phyloP scores from a whole-genome alignment of 768 basidiomycete genomes.

The Mycena haematopus region DNA sequence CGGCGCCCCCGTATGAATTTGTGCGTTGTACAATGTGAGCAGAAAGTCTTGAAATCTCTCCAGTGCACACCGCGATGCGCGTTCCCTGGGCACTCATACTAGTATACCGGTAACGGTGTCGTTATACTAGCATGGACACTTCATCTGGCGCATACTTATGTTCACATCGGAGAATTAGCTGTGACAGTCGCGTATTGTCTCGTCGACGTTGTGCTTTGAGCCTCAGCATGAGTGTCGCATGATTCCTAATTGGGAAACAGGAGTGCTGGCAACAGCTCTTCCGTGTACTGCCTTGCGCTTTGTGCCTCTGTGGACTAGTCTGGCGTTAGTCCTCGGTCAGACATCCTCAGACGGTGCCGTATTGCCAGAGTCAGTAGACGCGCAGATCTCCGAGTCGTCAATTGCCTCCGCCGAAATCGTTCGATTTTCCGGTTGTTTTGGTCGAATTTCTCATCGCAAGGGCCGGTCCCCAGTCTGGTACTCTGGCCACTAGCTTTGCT shows the following conservation, averaged over 20 bases:
- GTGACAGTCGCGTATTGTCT: no score
- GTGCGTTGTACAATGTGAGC: no score
- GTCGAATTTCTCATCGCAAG: constrained; percentile 4
- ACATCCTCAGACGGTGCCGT: not conserved
- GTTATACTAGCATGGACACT: no score
- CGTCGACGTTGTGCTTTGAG: no score
- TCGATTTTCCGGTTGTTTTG: constrained; percentile 12
- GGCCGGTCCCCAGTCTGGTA: not conserved
- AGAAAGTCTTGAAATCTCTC: no score
- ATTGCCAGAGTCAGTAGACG: not conserved
- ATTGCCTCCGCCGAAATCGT: constrained; percentile 14
- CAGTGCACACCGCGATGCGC: no score
- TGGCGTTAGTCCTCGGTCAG: not conserved
- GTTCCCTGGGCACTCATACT: no score
- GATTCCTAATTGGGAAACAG: not conserved
- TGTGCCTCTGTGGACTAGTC: not conserved
- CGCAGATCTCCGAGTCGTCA: not conserved
- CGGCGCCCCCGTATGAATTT: not conserved
- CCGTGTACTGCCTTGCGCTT: not conserved
- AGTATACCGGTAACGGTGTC: no score
- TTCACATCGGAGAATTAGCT: no score
- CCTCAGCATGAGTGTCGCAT: not conserved
- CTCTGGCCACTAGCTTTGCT: no score
- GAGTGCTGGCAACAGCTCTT: not conserved
- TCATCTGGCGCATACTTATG: no score